Percentiles rank a stretch among this genome's conserved stretches.
phyloP scores from a whole-genome alignment of 208 protist species.

The Trypanosomatidae sp. region DNA sequence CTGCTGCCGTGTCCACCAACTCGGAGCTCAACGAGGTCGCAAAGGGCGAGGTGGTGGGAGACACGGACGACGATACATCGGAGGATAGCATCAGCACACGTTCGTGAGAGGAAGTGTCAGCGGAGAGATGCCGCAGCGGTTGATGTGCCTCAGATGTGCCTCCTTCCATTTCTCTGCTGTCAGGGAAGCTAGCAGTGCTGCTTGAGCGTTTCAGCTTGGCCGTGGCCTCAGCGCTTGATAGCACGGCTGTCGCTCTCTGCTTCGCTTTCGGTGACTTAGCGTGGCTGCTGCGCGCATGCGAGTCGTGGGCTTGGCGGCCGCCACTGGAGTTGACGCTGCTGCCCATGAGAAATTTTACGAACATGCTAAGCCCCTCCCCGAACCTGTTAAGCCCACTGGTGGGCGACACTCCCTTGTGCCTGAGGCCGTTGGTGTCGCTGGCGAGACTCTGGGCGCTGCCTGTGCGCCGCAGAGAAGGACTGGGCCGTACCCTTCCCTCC shows the following conservation, averaged over 20 bases:
- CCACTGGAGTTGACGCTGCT: constrained; percentile 4
- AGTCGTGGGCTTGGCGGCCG: not conserved
- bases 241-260: not conserved
- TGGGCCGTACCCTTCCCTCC: not conserved
- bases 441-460: constrained; percentile 21
- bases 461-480: not conserved
- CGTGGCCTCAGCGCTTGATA: constrained; percentile 8
- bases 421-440: constrained; percentile 7
- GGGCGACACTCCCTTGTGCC: constrained; percentile 15
- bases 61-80: constrained; percentile 10
- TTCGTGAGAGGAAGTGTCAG: not conserved
- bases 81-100: constrained; percentile 6
- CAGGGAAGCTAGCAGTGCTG: not conserved
- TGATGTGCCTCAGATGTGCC: not conserved
- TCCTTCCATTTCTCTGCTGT: not conserved
- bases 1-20: not conserved
- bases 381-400: constrained; percentile 17
- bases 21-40: constrained; percentile 10
- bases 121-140: not conserved
- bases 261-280: constrained; percentile 4
- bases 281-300: not conserved
- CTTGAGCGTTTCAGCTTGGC: not conserved
- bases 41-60: constrained; percentile 18
- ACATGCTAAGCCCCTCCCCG: constrained; percentile 27
- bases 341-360: constrained; percentile 33